A percentile compares a stretch with the other conserved stretches of the same genome.
These are phyloP conservation scores for Hanseniaspora nectarophila DNA, from an alignment of 805 yeast species.

Conservation along the genomic window DNA sequence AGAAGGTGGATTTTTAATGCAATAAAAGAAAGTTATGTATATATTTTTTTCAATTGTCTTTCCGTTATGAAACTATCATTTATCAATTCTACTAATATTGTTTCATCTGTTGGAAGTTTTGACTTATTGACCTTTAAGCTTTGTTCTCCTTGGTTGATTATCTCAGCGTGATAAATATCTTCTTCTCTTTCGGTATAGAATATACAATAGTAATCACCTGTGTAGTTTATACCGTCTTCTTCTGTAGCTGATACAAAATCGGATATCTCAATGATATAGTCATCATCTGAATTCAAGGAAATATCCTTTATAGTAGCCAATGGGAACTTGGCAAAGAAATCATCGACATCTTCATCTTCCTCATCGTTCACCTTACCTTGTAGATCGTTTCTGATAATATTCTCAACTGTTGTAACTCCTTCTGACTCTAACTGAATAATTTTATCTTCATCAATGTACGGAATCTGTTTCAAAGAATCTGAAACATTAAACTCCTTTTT, in stretches of 20 bases:
- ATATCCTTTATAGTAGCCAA: conserved; percentile 46
- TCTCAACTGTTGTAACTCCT: conserved; percentile 27
- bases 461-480: conserved; percentile 7
- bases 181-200: conserved; percentile 4
- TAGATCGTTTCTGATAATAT: conserved; percentile 15
- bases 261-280: conserved; percentile 45
- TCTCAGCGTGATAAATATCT: background rate
- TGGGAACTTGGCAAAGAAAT: conserved; percentile 51
- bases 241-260: conserved; percentile 40
- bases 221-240: background rate
- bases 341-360: conserved; percentile 55
- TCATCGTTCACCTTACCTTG: conserved; percentile 54
- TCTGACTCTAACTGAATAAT: conserved; percentile 30
- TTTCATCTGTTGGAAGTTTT: background rate
- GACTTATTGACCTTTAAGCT: background rate
- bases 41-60: conserved; percentile 7
- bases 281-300: conserved; percentile 59
- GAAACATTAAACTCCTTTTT: background rate
- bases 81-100: conserved; percentile 1
- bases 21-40: background rate
- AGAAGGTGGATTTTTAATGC: conserved; percentile 9
- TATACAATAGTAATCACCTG: conserved; percentile 3
- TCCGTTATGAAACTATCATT: conserved; percentile 8
- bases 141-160: background rate
- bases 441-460: conserved; percentile 16